Percentiles rank a stretch among this genome's conserved stretches.
These are phyloP conservation scores for Xylariaceae sp. DNA, from an alignment of 2,329 filamentous ascomycete genomes.

Conservation along the genomic window DNA sequence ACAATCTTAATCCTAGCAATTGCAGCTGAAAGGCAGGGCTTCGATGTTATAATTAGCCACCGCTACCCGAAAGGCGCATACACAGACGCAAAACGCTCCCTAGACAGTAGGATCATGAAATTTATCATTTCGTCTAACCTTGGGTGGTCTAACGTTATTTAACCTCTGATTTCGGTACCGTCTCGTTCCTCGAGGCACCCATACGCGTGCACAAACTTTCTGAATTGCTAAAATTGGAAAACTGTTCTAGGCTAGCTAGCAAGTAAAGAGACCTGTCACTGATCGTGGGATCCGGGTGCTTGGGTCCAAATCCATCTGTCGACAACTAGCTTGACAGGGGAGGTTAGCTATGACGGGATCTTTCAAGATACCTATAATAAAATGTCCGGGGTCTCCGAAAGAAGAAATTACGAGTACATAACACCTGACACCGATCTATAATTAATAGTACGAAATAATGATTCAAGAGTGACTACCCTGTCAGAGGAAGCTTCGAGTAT, in stretches of 20 bases:
- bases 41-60: slow-evolving; percentile 24
- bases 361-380: not conserved
- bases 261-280: not conserved
- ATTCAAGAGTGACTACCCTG: not conserved
- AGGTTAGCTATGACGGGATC: not conserved
- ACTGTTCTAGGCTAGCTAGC: no score
- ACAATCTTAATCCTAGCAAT: slow-evolving; percentile 1
- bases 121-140: slow-evolving; percentile 10
- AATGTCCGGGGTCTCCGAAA: slow-evolving; percentile 12
- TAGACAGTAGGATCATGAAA: no score
- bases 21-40: slow-evolving; percentile 25
- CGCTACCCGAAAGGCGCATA: no score
- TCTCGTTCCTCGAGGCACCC: not conserved
- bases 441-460: not conserved
- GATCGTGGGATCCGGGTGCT: slow-evolving; percentile 23
- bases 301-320: slow-evolving; percentile 17
- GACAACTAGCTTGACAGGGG: slow-evolving; percentile 1
- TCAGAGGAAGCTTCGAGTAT: no score
- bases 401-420: not conserved
- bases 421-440: not conserved
- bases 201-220: not conserved
- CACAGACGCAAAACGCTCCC: no score
- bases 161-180: not conserved
- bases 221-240: no score
- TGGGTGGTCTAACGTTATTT: no score